These are phyloP conservation scores for Aspergillus sp. DNA, from an alignment of 2,329 filamentous ascomycete species.

Conservation along the genomic window DNA sequence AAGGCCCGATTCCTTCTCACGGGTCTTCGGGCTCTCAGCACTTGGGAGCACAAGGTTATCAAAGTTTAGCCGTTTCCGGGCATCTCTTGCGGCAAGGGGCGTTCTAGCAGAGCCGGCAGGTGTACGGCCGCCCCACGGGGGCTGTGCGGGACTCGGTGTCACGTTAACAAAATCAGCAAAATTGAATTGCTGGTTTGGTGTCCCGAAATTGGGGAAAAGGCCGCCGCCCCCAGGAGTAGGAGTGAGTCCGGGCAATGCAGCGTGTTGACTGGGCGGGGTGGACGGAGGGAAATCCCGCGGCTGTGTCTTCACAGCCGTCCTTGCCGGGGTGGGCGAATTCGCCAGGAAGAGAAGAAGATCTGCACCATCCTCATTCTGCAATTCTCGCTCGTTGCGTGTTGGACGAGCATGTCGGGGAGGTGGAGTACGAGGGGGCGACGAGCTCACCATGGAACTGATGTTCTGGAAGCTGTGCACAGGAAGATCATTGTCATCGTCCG, in stretches of 20 bases:
- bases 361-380: conserved; percentile 67
- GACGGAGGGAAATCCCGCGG: conserved; percentile 54
- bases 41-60: conserved; percentile 60
- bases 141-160: conserved; percentile 89
- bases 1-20: conserved; percentile 44
- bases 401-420: conserved; percentile 50
- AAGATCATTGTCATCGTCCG: conserved; percentile 73
- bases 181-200: conserved; percentile 79
- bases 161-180: conserved; percentile 97
- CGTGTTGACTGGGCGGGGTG: conserved; percentile 64
- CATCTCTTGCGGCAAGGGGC: conserved; percentile 58
- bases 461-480: conserved; percentile 45
- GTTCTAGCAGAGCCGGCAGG: conserved; percentile 54
- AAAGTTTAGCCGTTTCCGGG: conserved; percentile 73
- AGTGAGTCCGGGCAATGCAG: conserved; percentile 43
- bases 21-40: conserved; percentile 35
- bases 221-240: conserved; percentile 57
- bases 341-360: conserved; percentile 77
- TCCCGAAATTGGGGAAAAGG: conserved; percentile 66
- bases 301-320: conserved; percentile 41
- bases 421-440: conserved; percentile 82
- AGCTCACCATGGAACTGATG: conserved; percentile 49
- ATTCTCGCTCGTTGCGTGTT: conserved; percentile 44
- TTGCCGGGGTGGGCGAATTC: conserved; percentile 80
- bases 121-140: conserved; percentile 59